Conservation (phyloP, 2,329 filamentous ascomycete genomes). For the Pleurostoma richardsiae region DNA sequence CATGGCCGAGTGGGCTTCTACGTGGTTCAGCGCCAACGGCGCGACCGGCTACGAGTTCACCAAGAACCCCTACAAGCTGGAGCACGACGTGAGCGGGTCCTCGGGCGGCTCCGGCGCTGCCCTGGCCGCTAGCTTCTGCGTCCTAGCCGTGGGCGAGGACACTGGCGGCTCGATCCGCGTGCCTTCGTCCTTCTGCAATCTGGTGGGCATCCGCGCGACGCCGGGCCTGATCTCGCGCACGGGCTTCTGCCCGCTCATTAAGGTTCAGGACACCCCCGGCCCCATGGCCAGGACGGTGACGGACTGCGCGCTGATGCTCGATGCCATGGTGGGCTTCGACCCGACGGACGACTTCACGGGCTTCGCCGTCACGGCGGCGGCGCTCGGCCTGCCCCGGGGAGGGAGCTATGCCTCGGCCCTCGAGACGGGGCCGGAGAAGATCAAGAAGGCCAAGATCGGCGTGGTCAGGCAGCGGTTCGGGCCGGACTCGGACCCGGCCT, state of each 20-base stretch:
- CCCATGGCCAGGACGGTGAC: constrained; percentile 21
- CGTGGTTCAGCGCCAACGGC: constrained; percentile 11
- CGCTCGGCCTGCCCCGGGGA: constrained; percentile 11
- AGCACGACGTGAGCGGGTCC: constrained; percentile 12
- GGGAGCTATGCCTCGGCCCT: constrained; percentile 20
- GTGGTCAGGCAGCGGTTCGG: constrained; percentile 20
- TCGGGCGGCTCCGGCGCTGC: constrained; percentile 12
- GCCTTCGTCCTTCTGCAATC: constrained; percentile 10
- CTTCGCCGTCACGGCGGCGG: constrained; percentile 11
- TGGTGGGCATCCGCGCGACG: constrained; percentile 13
- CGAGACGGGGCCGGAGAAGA: constrained; percentile 2
- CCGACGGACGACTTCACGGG: constrained; percentile 18
- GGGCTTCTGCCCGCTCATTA: constrained; percentile 19
- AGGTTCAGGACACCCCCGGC: constrained; percentile 20
- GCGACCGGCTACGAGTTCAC: constrained; percentile 12
- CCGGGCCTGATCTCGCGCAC: constrained; percentile 14
- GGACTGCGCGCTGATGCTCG: constrained; percentile 21
- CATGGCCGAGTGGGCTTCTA: constrained; percentile 13
- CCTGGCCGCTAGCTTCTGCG: constrained; percentile 13
- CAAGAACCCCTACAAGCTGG: constrained; percentile 13
- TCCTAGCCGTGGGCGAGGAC: constrained; percentile 13
- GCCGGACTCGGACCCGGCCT: constrained; percentile 11
- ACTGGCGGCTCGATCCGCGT: constrained; percentile 14
- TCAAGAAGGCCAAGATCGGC: constrained; percentile 17
- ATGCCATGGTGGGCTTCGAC: constrained; percentile 20